Evolutionary conservation across 2,329 filamentous ascomycete genomes (phyloP).

Genomic region (Beauveria sp.): DNA sequence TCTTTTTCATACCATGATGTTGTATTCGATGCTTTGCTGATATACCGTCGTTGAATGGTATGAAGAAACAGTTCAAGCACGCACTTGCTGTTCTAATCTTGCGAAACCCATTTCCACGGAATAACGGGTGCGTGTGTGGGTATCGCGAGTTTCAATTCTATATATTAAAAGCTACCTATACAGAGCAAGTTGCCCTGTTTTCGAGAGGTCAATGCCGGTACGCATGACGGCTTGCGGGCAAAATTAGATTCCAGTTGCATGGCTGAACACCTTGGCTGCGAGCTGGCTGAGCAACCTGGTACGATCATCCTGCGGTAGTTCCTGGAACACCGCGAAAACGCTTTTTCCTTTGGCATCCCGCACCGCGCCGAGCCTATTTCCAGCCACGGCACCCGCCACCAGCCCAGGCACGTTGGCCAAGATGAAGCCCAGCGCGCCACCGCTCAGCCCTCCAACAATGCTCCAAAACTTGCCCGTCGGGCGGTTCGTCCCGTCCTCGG

Average conservation of each 20-base stretch:
- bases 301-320: conserved; percentile 76
- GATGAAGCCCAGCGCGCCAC: conserved; percentile 89
- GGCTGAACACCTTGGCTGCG: conserved; percentile 78
- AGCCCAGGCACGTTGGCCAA: conserved; percentile 86
- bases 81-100: no score
- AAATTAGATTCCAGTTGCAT: conserved; percentile 54
- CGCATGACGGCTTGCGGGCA: not conserved
- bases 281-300: conserved; percentile 75
- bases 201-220: no score
- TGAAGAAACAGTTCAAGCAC: no score
- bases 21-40: not conserved
- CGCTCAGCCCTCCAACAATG: conserved; percentile 75
- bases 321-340: conserved; percentile 86
- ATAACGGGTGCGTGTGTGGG: not conserved
- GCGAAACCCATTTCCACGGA: not conserved
- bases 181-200: not conserved
- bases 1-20: not conserved
- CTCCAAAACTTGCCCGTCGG: conserved; percentile 77
- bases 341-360: conserved; percentile 89
- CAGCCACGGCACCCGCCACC: conserved; percentile 83
- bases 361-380: conserved; percentile 84
- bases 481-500: conserved; percentile 54
- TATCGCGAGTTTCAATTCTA: conserved; percentile 6
- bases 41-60: no score
- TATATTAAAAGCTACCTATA: not conserved